Evolutionary conservation across 805 yeast genomes (phyloP).

Genomic region (Yarrowia keelungensis): DNA sequence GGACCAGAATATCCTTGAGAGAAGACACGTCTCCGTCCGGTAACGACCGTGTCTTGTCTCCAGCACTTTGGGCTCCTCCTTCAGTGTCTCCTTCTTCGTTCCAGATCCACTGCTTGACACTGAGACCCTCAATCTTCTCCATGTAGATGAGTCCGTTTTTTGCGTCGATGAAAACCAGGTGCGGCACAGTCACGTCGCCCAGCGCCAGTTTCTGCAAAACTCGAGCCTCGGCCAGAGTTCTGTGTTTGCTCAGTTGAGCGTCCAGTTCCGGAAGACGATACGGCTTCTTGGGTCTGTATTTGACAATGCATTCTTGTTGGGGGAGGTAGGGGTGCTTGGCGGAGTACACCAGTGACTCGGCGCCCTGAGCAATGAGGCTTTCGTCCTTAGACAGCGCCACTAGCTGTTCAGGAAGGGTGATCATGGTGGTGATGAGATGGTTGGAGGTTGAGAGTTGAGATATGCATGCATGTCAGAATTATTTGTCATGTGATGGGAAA

Average conservation of each 20-base stretch:
- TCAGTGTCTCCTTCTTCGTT: slow-evolving; percentile 41
- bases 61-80: slow-evolving; percentile 14
- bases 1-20: slow-evolving; percentile 44
- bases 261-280: slow-evolving; percentile 89
- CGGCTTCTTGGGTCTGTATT: slow-evolving; percentile 87
- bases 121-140: slow-evolving; percentile 66
- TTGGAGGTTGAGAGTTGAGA: background rate
- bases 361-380: slow-evolving; percentile 78
- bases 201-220: slow-evolving; percentile 64
- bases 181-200: slow-evolving; percentile 70
- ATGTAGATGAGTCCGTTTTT: slow-evolving; percentile 85
- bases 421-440: slow-evolving; percentile 18
- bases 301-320: slow-evolving; percentile 57
- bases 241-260: slow-evolving; percentile 70
- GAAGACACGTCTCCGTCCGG: slow-evolving; percentile 17
- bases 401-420: slow-evolving; percentile 22
- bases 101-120: slow-evolving; percentile 52
- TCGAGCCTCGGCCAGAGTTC: slow-evolving; percentile 87
- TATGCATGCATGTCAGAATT: background rate
- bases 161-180: slow-evolving; percentile 76
- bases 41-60: slow-evolving; percentile 16
- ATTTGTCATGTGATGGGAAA: background rate
- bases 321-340: slow-evolving; percentile 70
- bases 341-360: slow-evolving; percentile 82
- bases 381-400: background rate